Conservation (phyloP, 1,284 basidiomycete species). For the Naganishia albida region DNA sequence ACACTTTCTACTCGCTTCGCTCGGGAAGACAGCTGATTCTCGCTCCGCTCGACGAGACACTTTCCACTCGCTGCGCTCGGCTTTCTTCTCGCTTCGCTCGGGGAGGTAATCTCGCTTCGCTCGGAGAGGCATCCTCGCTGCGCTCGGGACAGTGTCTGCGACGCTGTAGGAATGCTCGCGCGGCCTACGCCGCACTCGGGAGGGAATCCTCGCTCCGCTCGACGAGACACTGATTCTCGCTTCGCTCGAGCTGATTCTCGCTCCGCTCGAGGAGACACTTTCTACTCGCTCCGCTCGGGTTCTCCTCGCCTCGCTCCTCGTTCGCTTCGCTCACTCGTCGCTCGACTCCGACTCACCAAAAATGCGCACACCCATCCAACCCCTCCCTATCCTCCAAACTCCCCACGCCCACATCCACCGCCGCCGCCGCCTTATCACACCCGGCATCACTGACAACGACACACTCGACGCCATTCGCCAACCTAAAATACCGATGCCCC, state of each 20-base stretch:
- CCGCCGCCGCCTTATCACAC: slow-evolving; percentile 93
- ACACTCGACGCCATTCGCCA: slow-evolving; percentile 85
- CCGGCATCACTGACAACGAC: slow-evolving; percentile 82
- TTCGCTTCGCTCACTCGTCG: slow-evolving; percentile 10
- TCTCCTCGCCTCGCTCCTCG: not conserved
- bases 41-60: too few relatives aligned
- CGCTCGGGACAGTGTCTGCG: not conserved
- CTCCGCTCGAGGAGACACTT: too few relatives aligned
- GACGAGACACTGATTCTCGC: not conserved
- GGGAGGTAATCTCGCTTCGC: not conserved
- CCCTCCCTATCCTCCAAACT: slow-evolving; percentile 90
- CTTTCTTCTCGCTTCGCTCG: not conserved
- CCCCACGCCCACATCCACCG: slow-evolving; percentile 92
- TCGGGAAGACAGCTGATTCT: too few relatives aligned
- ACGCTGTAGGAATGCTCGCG: too few relatives aligned
- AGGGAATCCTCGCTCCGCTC: not conserved
- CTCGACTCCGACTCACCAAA: slow-evolving; percentile 51
- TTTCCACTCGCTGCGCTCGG: too few relatives aligned
- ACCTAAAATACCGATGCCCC: slow-evolving; percentile 73
- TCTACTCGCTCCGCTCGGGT: not conserved
- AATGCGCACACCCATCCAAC: slow-evolving; percentile 54
- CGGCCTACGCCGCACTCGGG: too few relatives aligned
- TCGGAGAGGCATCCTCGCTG: not conserved
- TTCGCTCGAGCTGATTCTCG: not conserved
- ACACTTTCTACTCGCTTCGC: too few relatives aligned